These are phyloP conservation scores for Trichoderma asperelloides DNA, from an alignment of 495 filamentous ascomycete species.

Conservation along the genomic window DNA sequence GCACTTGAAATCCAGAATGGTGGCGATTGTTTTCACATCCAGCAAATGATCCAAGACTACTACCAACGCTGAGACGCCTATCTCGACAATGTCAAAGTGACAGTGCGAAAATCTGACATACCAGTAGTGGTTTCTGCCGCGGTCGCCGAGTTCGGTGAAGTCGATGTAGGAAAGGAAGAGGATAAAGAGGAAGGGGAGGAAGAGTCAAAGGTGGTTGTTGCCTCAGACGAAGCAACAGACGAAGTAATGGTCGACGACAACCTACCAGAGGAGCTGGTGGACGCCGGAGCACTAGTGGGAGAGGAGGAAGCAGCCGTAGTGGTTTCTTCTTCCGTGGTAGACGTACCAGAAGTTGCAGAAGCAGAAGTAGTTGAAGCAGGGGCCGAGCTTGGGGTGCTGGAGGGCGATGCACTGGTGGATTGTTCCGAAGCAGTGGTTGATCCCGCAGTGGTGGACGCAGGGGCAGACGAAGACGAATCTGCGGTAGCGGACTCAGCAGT, in stretches of 20 bases:
- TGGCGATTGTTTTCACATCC: neutral
- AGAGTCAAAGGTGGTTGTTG: neutral
- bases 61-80: neutral
- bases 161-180: constrained; percentile 16
- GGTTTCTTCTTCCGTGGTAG: neutral
- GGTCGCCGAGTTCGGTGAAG: constrained; percentile 12
- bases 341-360: constrained; percentile 8
- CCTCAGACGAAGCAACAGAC: constrained; percentile 7
- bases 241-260: constrained; percentile 14
- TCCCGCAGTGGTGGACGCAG: constrained; percentile 11
- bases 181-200: constrained; percentile 7
- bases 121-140: constrained; percentile 10
- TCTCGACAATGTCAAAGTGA: constrained; percentile 6
- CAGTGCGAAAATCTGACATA: constrained; percentile 10
- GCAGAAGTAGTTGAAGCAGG: neutral
- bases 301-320: constrained; percentile 10
- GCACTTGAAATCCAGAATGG: too few relatives aligned
- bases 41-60: neutral
- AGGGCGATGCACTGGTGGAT: constrained; percentile 8
- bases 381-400: constrained; percentile 12
- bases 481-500: constrained; percentile 10
- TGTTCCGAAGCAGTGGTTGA: constrained; percentile 11
- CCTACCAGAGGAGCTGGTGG: constrained; percentile 13
- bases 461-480: constrained; percentile 13
- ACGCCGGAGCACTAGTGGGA: constrained; percentile 5